These are phyloP conservation scores for Neurospora sp. DNA, from an alignment of 495 filamentous ascomycete genomes.

Conservation along the genomic window DNA sequence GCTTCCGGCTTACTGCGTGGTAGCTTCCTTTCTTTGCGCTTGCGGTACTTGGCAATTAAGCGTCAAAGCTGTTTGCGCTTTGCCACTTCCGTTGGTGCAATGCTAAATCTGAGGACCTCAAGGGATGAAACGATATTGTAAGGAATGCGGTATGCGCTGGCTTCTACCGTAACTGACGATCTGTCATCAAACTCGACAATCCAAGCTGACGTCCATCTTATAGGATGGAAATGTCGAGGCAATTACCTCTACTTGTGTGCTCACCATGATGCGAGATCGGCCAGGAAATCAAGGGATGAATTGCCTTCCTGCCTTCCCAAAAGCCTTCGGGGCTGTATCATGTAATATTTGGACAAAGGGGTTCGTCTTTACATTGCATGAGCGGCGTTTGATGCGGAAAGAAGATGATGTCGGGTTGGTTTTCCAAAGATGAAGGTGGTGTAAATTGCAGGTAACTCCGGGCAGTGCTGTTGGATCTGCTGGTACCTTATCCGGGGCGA, in stretches of 20 bases:
- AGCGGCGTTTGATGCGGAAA: background rate
- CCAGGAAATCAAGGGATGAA: background rate
- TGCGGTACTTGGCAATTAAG: background rate
- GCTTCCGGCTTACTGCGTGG: background rate
- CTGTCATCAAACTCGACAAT: background rate
- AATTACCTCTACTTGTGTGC: background rate
- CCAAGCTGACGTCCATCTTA: background rate
- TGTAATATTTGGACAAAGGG: background rate
- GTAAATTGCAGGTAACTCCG: background rate
- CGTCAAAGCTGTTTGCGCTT: background rate
- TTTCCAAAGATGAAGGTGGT: background rate
- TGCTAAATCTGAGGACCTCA: background rate
- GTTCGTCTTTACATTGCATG: background rate
- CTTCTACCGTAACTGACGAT: background rate
- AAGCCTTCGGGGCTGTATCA: background rate
- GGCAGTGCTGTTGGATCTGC: background rate
- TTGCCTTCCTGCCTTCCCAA: background rate
- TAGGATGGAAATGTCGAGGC: background rate
- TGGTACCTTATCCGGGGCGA: background rate
- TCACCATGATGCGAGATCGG: background rate
- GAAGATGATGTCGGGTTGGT: background rate
- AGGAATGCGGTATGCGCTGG: background rate
- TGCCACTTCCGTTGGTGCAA: background rate
- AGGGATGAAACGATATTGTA: background rate
- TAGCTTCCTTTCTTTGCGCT: background rate